Evolutionary conservation across 2,329 filamentous ascomycete species (phyloP).

Genomic region (Dryadomyces quercus-mongolicae): DNA sequence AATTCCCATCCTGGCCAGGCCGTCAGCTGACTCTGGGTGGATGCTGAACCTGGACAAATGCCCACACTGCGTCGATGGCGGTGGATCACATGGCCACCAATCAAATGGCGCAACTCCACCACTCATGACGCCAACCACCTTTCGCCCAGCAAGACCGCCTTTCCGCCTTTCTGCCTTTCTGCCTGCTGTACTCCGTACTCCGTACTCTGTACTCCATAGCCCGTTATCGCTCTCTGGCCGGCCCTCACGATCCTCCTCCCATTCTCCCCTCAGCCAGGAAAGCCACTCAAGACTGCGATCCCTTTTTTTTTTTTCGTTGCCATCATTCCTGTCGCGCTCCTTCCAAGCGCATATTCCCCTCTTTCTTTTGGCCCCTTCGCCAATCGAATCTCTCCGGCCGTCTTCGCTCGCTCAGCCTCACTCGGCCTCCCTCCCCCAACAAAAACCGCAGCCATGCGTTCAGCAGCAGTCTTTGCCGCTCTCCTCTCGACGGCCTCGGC

Average conservation of each 20-base stretch:
- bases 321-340: not conserved
- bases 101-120: not conserved
- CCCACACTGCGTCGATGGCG: not conserved
- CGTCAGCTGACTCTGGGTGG: not conserved
- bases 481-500: conserved; percentile 31
- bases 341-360: not conserved
- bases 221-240: not conserved
- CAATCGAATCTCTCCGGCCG: not conserved
- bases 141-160: not conserved
- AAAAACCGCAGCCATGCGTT: conserved; percentile 21
- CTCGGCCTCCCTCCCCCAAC: not conserved
- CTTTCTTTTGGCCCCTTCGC: not conserved
- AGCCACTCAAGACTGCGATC: not conserved
- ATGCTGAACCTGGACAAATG: not conserved
- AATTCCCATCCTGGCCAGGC: not conserved
- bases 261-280: not conserved
- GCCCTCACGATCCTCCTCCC: not conserved
- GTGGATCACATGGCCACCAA: conserved; percentile 1
- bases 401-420: not conserved
- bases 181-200: not conserved
- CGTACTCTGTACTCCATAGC: not conserved
- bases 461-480: conserved; percentile 29
- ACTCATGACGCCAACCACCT: conserved; percentile 11
- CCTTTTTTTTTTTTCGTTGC: too few relatives aligned
- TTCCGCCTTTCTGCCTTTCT: not conserved